phyloP scores from a whole-genome alignment of 2,329 filamentous ascomycete genomes.

The Lasiodiplodia sp. region DNA sequence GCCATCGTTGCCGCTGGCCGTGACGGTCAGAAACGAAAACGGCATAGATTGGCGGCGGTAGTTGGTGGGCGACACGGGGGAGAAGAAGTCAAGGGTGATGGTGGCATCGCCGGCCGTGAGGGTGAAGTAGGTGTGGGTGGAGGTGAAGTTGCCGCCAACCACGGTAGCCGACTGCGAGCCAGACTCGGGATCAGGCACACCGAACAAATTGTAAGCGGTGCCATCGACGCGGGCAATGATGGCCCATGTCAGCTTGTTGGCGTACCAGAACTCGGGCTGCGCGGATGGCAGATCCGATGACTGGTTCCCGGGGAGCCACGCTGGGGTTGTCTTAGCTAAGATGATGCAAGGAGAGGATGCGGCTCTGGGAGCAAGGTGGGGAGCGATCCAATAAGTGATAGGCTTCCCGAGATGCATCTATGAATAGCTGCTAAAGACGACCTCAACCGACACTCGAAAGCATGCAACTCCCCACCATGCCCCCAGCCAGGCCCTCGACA shows the following conservation, averaged over 20 bases:
- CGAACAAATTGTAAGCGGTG: slow-evolving; percentile 52
- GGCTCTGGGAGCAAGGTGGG: slow-evolving; percentile 21
- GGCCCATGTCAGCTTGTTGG: slow-evolving; percentile 51
- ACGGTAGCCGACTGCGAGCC: slow-evolving; percentile 45
- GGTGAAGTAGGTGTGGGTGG: slow-evolving; percentile 52
- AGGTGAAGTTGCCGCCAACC: slow-evolving; percentile 48
- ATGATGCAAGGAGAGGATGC: slow-evolving; percentile 20
- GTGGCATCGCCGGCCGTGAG: slow-evolving; percentile 46
- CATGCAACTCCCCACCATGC: slow-evolving; percentile 8
- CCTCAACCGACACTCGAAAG: background rate
- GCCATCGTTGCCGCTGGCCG: slow-evolving; percentile 35
- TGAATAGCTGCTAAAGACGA: slow-evolving; percentile 12
- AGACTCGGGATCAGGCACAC: slow-evolving; percentile 40
- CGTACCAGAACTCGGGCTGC: slow-evolving; percentile 53
- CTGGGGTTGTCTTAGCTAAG: slow-evolving; percentile 31
- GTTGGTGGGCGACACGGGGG: slow-evolving; percentile 52
- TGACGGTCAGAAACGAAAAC: slow-evolving; percentile 53
- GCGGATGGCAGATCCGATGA: slow-evolving; percentile 47
- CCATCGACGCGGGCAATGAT: slow-evolving; percentile 52
- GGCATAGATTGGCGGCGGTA: slow-evolving; percentile 54
- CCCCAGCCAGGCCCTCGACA: background rate
- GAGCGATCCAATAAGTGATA: slow-evolving; percentile 20
- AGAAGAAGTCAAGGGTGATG: slow-evolving; percentile 54
- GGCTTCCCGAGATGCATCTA: slow-evolving; percentile 25
- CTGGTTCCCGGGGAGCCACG: slow-evolving; percentile 53